Base-by-base conservation (phyloP, 2,329 filamentous ascomycete species). In the Cladosporium sp. region DNA sequence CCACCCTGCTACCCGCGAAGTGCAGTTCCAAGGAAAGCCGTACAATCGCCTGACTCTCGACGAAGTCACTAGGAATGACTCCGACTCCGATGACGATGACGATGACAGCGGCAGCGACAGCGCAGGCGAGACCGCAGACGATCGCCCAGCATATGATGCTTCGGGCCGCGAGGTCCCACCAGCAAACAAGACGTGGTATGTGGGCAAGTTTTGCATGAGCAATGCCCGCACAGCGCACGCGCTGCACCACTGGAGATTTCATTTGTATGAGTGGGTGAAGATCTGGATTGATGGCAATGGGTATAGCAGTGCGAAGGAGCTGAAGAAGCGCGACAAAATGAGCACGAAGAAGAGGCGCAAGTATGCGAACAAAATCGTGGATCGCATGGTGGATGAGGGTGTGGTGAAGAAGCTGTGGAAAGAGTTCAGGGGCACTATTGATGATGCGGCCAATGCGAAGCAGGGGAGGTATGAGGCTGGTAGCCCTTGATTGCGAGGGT, bases 221-320 rank as follows among this genome's bases (percentile, higher is more conserved):
- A 90, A 89, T 70, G 90, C 91, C 0, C 82, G 87, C 69, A 88
- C 88, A 47, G 89, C 90, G 0, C 91, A 94, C 73, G 85, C 84
- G 0, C 82, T 94, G 3, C 84, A 87, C 4, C 92, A 95, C 78
- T 93, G 92, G 92, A 89, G 89, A 65, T 86, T 86, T 67, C 86
- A 88, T 55, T 85, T 94, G n/a, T 89, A 91, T 73, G 84, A 89
- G 69, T 91, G 86, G 84, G 88, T 93, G 0, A 82, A 90, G 28
- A 82, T 84, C 32, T 86, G 85, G 63, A 85, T 95, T 0, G 77
- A 82, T 28, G 76, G 76, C 1, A 82, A 88, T 66, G 87, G 87
- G 0, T 84, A 89, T 69, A 81, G 90, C 68, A 80, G 80, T 0
- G 78, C 87, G 0, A 78, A 84, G 12, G 84, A 87, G 72, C 79